Conservation (phyloP, 345 rosid genomes). For the Hevea brasiliensis region DNA sequence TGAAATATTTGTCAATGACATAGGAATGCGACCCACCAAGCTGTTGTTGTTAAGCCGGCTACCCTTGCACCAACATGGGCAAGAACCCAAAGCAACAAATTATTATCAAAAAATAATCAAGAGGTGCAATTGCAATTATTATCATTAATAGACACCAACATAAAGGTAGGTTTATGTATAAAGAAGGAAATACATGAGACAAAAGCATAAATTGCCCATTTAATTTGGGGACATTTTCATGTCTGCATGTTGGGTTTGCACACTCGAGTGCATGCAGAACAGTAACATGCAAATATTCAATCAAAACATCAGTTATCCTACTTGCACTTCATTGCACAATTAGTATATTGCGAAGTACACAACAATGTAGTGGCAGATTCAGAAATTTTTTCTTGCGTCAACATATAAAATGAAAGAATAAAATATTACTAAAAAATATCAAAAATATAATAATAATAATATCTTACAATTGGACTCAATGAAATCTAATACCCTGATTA, state of each 20-base stretch:
- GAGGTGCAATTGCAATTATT: background rate
- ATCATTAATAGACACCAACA: background rate
- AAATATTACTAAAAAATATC: too few relatives aligned
- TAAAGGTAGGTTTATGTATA: too few relatives aligned
- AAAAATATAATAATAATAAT: too few relatives aligned
- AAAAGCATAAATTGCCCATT: background rate
- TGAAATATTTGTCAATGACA: conserved; percentile 84
- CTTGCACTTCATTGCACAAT: background rate
- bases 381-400: too few relatives aligned
- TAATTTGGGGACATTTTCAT: background rate
- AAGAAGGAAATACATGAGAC: background rate
- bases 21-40: conserved; percentile 75
- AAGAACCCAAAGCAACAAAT: conserved; percentile 6
- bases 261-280: background rate
- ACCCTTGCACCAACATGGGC: conserved; percentile 48
- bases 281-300: background rate
- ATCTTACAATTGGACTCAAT: too few relatives aligned
- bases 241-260: background rate
- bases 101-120: conserved; percentile 18
- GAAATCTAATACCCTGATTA: too few relatives aligned
- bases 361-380: too few relatives aligned
- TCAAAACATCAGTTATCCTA: background rate
- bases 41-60: conserved; percentile 98
- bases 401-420: too few relatives aligned
- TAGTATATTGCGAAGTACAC: background rate